These are phyloP conservation scores for Dimocarpus longan DNA, from an alignment of 345 rosid genomes.

Conservation along the genomic window DNA sequence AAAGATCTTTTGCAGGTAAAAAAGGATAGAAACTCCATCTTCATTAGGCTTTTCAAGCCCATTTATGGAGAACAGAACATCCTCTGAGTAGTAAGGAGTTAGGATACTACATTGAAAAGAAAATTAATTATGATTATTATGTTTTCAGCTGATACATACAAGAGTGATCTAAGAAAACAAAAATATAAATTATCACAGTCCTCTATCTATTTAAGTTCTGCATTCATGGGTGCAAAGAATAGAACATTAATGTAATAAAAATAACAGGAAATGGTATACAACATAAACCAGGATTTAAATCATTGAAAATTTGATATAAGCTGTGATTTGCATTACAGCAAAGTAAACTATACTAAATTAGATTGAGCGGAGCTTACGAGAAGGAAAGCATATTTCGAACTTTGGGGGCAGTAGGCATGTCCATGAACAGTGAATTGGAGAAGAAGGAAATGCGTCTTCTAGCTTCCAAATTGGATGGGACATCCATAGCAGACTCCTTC, in stretches of 20 bases:
- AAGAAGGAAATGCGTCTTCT: slow-evolving; percentile 70
- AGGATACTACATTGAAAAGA: slow-evolving; percentile 53
- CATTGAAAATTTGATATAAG: neutral
- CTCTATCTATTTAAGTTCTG: neutral
- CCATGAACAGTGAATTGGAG: slow-evolving; percentile 70
- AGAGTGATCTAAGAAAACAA: slow-evolving; percentile 5
- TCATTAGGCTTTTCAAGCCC: slow-evolving; percentile 66
- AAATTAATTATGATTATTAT: neutral
- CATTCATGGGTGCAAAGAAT: neutral
- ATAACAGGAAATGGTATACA: neutral
- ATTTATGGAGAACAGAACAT: slow-evolving; percentile 62
- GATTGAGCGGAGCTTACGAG: slow-evolving; percentile 44
- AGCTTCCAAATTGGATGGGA: slow-evolving; percentile 71
- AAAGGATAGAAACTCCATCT: slow-evolving; percentile 83
- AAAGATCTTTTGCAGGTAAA: slow-evolving; percentile 79
- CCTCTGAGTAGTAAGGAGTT: slow-evolving; percentile 79
- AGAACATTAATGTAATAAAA: neutral
- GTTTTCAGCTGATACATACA: neutral
- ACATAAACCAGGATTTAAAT: neutral
- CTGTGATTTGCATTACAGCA: neutral
- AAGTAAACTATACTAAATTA: slow-evolving; percentile 5
- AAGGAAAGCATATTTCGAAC: slow-evolving; percentile 69
- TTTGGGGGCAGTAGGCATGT: slow-evolving; percentile 69
- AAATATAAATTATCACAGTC: neutral
- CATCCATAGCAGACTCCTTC: slow-evolving; percentile 72